Base-by-base conservation (phyloP, 805 yeast genomes). In the Metschnikowia vanudenii region DNA sequence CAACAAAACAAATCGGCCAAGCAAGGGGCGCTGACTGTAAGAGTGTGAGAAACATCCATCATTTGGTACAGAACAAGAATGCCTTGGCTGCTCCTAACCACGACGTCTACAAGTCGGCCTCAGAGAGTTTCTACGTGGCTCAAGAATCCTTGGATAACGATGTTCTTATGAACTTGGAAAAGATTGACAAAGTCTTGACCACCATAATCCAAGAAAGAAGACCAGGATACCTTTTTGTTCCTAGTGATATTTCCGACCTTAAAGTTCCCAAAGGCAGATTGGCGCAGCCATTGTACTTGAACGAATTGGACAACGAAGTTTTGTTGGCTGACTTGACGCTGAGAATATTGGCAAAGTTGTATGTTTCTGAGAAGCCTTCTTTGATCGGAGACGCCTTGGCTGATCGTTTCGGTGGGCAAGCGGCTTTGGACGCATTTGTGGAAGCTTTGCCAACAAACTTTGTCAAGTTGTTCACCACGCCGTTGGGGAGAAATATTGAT, bases 151-250 rank as follows among this genome's bases (percentile, higher is more conserved):
- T 79, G 33, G 58, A 54, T 39, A 48, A 49, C 6, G 49, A 53
- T 33, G 44, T 42, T 9, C 62, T 66, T 9, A 52, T 53, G 18
- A 70, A 83, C 29, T 66, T 48, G 40, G 50, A 39, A 11, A 81
- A 85, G 61, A 79, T 91, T 45, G 97, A 91, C 62, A 67, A 68
- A 18, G 85, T 88, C 6, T 76, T 91, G 45, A 59, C 58, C 37
- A 69, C 74, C 14, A 80, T 88, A 22, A 67, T 80, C 53, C 69
- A 63, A 32, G 71, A 77, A 38, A 81, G 84, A 32, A 80, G 83
- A 61, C 97, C 97, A 0, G 97, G 96, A 13, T 90, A 85, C 58
- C 62, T 90, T 40, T 88, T 80, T 61, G 63, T 91, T 39, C 97
- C 97, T 1, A 69, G 78, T 36, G 91, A 90, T 61, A 63, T 87